A percentile compares a stretch with the other conserved stretches of the same genome.
These are phyloP conservation scores for Cyclanthera cordifolia DNA, from an alignment of 306 rosid species.

Conservation along the genomic window DNA sequence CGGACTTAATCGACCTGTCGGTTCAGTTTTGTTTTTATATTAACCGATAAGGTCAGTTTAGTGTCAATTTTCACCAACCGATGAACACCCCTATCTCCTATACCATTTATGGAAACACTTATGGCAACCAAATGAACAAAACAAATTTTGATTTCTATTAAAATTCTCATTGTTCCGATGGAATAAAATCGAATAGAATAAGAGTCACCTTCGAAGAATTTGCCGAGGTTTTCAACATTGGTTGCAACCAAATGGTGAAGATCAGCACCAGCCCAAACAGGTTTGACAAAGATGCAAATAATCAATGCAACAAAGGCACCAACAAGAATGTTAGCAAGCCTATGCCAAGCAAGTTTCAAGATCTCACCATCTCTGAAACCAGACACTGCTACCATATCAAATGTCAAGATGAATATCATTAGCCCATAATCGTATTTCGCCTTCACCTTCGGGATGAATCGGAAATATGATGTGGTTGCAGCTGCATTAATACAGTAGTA, in stretches of 20 bases:
- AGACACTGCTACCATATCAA: constrained; percentile 58
- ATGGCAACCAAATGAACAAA: too few species aligned
- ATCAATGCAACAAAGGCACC: constrained; percentile 58
- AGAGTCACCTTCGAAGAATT: too few species aligned
- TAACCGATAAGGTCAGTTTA: too few species aligned
- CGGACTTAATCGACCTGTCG: too few species aligned
- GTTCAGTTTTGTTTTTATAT: too few species aligned
- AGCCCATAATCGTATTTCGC: constrained; percentile 78
- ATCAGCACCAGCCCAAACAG: constrained; percentile 89
- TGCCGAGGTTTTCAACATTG: constrained; percentile 24
- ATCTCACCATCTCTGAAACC: constrained; percentile 43
- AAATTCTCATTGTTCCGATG: too few species aligned
- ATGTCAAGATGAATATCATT: constrained; percentile 68
- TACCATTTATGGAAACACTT: too few species aligned
- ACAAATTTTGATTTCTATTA: too few species aligned
- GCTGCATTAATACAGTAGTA: constrained; percentile 27
- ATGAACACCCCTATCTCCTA: too few species aligned
- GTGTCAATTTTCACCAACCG: too few species aligned
- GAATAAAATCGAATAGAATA: too few species aligned
- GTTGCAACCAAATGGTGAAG: constrained; percentile 62
- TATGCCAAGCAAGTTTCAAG: constrained; percentile 44
- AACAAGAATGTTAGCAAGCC: constrained; percentile 45
- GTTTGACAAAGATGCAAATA: constrained; percentile 43
- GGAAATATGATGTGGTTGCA: constrained; percentile 42
- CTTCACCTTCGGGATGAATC: constrained; percentile 62